Evolutionary conservation across 345 rosid species (phyloP).

Genomic region (Lenwebbia sp.): DNA sequence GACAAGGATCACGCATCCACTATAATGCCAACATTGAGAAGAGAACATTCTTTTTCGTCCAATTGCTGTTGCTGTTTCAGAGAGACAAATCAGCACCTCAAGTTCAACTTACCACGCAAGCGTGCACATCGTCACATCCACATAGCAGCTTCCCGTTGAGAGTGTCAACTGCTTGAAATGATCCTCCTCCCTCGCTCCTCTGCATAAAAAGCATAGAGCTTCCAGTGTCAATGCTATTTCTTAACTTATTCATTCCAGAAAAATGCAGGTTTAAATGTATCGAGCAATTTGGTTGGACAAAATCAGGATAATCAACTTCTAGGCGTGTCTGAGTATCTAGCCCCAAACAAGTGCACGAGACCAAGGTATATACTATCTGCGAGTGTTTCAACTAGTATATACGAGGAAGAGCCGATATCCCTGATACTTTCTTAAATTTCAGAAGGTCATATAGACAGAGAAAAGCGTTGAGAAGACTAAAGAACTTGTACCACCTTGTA

Average conservation of each 20-base stretch:
- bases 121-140: slow-evolving; percentile 33
- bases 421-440: neutral
- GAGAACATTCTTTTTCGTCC: neutral
- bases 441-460: neutral
- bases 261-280: neutral
- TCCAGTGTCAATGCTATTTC: neutral
- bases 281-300: neutral
- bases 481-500: neutral
- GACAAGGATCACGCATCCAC: neutral
- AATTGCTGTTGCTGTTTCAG: neutral
- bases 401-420: slow-evolving; percentile 7
- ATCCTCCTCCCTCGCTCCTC: slow-evolving; percentile 68
- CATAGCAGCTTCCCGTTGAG: slow-evolving; percentile 49
- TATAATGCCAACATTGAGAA: neutral
- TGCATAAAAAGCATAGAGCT: slow-evolving; percentile 4
- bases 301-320: neutral
- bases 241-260: neutral
- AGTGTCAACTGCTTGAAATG: slow-evolving; percentile 51
- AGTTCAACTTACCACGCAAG: slow-evolving; percentile 14
- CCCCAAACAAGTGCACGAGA: neutral
- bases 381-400: slow-evolving; percentile 20
- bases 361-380: neutral
- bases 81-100: neutral
- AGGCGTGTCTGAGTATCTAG: neutral
- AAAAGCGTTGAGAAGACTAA: neutral